Percentiles rank a stretch among this genome's conserved stretches.
phyloP scores from a whole-genome alignment of 371 early-diverging fungal species.

The Nematocida homosporus region DNA sequence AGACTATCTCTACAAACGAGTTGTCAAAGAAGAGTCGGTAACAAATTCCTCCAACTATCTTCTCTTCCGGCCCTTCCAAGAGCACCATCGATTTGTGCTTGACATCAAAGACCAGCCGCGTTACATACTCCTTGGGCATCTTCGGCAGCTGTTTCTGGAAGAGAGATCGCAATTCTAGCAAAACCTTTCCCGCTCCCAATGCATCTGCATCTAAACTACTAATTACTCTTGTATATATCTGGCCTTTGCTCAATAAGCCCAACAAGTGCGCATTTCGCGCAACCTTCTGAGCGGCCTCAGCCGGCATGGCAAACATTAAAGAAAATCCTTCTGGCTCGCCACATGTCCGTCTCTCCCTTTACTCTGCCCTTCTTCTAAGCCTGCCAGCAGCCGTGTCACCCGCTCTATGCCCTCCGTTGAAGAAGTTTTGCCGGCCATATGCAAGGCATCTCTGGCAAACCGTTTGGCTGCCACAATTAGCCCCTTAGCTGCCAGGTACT shows the following conservation, averaged over 20 bases:
- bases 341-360: neutral
- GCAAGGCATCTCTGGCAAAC: constrained; percentile 41
- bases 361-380: neutral
- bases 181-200: constrained; percentile 14
- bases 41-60: constrained; percentile 91
- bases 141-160: constrained; percentile 95
- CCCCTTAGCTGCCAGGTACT: constrained; percentile 1
- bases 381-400: constrained; percentile 1
- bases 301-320: constrained; percentile 44
- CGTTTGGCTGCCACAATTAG: neutral
- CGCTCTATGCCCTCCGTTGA: constrained; percentile 6
- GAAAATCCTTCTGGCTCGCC: constrained; percentile 4
- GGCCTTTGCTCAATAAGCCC: constrained; percentile 1
- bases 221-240: constrained; percentile 13
- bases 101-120: constrained; percentile 85
- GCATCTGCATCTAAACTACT: constrained; percentile 6
- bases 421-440: constrained; percentile 38
- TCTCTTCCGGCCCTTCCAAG: constrained; percentile 70
- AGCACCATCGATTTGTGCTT: constrained; percentile 66
- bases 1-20: constrained; percentile 95
- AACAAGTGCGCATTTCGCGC: constrained; percentile 31
- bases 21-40: constrained; percentile 81
- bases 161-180: constrained; percentile 85
- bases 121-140: constrained; percentile 98
- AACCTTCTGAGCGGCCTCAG: constrained; percentile 50